Evolutionary conservation across 495 filamentous ascomycete genomes (phyloP).

Genomic region (Penicillium lagena): DNA sequence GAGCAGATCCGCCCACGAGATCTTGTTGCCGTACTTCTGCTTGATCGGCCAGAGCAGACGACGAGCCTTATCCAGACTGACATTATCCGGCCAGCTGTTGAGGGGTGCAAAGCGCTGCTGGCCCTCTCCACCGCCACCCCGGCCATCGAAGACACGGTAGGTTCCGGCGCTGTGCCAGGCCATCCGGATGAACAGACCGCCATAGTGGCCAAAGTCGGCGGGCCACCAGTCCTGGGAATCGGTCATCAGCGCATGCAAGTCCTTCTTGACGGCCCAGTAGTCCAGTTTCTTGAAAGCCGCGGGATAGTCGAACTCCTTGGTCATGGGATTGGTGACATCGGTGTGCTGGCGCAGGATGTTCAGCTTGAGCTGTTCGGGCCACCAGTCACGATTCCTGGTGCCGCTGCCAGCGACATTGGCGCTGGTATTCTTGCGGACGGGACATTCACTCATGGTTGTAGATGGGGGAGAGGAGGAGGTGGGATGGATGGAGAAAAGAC

Average conservation of each 20-base stretch:
- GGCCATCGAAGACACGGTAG: constrained; percentile 65
- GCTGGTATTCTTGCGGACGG: constrained; percentile 25
- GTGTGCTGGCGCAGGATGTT: constrained; percentile 69
- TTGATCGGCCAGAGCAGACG: constrained; percentile 74
- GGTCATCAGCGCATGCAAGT: constrained; percentile 59
- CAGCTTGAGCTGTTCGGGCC: constrained; percentile 57
- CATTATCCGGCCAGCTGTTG: constrained; percentile 78
- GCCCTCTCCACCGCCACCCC: constrained; percentile 63
- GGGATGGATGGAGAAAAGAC: too few species aligned
- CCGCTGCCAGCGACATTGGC: constrained; percentile 55
- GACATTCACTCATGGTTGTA: constrained; percentile 38
- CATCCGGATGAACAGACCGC: constrained; percentile 70
- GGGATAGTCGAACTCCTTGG: constrained; percentile 60
- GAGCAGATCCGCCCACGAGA: constrained; percentile 68
- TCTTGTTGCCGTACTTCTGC: constrained; percentile 75
- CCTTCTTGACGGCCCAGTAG: constrained; percentile 65
- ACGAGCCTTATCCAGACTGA: constrained; percentile 68
- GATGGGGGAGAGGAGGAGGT: too few species aligned
- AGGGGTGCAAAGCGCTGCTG: constrained; percentile 72
- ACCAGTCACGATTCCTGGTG: constrained; percentile 62
- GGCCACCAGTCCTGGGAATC: constrained; percentile 74
- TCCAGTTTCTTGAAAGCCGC: constrained; percentile 64
- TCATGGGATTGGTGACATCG: constrained; percentile 49
- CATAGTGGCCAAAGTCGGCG: constrained; percentile 71
- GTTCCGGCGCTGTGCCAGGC: constrained; percentile 73